Evolutionary conservation across 2,329 filamentous ascomycete genomes (phyloP).

Genomic region (Scytalidium sp.): DNA sequence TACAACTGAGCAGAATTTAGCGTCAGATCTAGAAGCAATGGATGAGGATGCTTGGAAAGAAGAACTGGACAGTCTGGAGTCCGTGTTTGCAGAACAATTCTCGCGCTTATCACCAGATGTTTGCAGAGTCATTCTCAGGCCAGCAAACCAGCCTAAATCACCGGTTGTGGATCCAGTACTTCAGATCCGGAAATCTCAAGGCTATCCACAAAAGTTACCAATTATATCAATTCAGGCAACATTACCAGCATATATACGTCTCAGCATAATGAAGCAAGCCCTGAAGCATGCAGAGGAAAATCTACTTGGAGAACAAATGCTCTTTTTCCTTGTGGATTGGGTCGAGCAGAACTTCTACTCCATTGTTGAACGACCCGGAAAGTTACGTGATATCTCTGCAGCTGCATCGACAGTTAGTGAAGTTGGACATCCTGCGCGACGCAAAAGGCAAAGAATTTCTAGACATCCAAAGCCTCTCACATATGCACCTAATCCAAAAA

Average conservation of each 20-base stretch:
- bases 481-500: constrained; percentile 59
- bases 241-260: constrained; percentile 87
- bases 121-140: constrained; percentile 67
- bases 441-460: constrained; percentile 29
- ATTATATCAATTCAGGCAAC: constrained; percentile 68
- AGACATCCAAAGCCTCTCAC: constrained; percentile 57
- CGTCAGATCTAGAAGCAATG: constrained; percentile 41
- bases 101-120: constrained; percentile 55
- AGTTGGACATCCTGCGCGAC: constrained; percentile 17
- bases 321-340: constrained; percentile 90
- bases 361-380: constrained; percentile 84
- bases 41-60: constrained; percentile 75
- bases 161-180: constrained; percentile 50
- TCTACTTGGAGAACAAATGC: constrained; percentile 81
- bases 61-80: constrained; percentile 78
- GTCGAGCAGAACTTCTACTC: constrained; percentile 77
- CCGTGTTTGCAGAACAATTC: constrained; percentile 79
- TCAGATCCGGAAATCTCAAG: constrained; percentile 68
- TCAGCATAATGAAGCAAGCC: constrained; percentile 80
- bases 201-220: constrained; percentile 68
- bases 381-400: constrained; percentile 77
- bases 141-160: constrained; percentile 48
- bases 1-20: constrained; percentile 34
- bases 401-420: constrained; percentile 67
- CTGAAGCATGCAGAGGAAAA: constrained; percentile 68